Conservation (phyloP, 352 stramenopile species). For the Globisporangium rhizosaccharum region DNA sequence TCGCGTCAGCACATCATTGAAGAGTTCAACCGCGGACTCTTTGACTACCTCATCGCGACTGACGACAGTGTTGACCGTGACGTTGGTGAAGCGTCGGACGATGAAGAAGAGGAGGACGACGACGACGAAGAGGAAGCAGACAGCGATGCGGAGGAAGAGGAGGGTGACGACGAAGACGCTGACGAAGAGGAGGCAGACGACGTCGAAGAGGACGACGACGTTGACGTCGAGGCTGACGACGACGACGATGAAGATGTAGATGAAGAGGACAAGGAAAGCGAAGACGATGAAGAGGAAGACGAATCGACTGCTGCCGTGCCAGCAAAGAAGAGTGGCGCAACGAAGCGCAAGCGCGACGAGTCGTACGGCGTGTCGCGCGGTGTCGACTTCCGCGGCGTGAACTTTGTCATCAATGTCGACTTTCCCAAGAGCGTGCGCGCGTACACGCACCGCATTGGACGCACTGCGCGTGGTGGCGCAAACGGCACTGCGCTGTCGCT, state of each 20-base stretch:
- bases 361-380: slow-evolving; percentile 96
- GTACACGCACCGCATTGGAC: slow-evolving; percentile 98
- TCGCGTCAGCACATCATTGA: slow-evolving; percentile 97
- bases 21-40: slow-evolving; percentile 94
- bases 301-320: slow-evolving; percentile 10
- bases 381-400: slow-evolving; percentile 98
- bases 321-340: slow-evolving; percentile 29
- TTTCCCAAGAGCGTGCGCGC: slow-evolving; percentile 92
- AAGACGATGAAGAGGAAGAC: slow-evolving; percentile 26
- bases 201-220: slow-evolving; percentile 35
- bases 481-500: slow-evolving; percentile 96
- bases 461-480: slow-evolving; percentile 94
- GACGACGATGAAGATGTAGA: slow-evolving; percentile 75
- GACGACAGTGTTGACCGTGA: slow-evolving; percentile 94
- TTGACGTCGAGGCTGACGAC: slow-evolving; percentile 31
- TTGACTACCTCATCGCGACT: slow-evolving; percentile 99
- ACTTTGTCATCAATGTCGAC: slow-evolving; percentile 99
- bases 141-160: slow-evolving; percentile 30
- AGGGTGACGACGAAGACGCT: slow-evolving; percentile 33
- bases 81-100: slow-evolving; percentile 45
- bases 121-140: slow-evolving; percentile 53
- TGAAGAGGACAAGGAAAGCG: slow-evolving; percentile 14
- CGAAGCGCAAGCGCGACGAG: slow-evolving; percentile 71
- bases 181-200: slow-evolving; percentile 35
- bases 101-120: slow-evolving; percentile 67